phyloP scores from a whole-genome alignment of 2,329 filamentous ascomycete genomes.

The Aureobasidium sp. region DNA sequence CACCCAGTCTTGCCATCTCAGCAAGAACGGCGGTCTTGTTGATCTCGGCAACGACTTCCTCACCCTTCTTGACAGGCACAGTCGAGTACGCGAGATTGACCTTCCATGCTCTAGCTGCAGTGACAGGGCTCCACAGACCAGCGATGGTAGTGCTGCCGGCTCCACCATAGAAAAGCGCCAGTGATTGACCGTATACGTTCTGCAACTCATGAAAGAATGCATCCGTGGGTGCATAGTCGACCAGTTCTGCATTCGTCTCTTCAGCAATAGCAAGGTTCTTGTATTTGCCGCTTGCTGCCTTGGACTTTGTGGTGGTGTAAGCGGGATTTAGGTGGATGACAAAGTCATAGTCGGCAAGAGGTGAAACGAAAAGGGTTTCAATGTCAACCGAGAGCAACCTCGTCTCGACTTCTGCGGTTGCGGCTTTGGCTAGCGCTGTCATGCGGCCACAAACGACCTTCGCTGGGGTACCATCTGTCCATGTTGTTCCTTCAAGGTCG shows the following conservation, averaged over 20 bases:
- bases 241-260: slow-evolving; percentile 33
- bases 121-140: slow-evolving; percentile 59
- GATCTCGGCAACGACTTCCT: slow-evolving; percentile 48
- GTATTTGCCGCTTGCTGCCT: slow-evolving; percentile 47
- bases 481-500: slow-evolving; percentile 71
- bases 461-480: slow-evolving; percentile 66
- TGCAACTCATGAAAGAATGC: slow-evolving; percentile 63
- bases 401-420: slow-evolving; percentile 48
- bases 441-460: slow-evolving; percentile 81
- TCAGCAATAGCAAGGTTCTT: slow-evolving; percentile 70
- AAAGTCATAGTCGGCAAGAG: slow-evolving; percentile 75
- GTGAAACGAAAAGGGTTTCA: slow-evolving; percentile 62
- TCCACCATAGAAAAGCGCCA: slow-evolving; percentile 74
- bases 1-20: slow-evolving; percentile 61
- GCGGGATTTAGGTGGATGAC: slow-evolving; percentile 63
- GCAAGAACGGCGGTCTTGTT: slow-evolving; percentile 62
- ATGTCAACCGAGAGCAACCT: slow-evolving; percentile 35
- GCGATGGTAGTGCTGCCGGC: slow-evolving; percentile 51
- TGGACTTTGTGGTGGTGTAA: slow-evolving; percentile 34
- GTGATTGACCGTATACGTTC: slow-evolving; percentile 56
- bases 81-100: slow-evolving; percentile 64
- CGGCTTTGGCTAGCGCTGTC: slow-evolving; percentile 72
- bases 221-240: slow-evolving; percentile 55
- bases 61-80: slow-evolving; percentile 41
- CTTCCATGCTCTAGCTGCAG: slow-evolving; percentile 55